Conservation (phyloP, 805 yeast species). For the Candida takata region DNA sequence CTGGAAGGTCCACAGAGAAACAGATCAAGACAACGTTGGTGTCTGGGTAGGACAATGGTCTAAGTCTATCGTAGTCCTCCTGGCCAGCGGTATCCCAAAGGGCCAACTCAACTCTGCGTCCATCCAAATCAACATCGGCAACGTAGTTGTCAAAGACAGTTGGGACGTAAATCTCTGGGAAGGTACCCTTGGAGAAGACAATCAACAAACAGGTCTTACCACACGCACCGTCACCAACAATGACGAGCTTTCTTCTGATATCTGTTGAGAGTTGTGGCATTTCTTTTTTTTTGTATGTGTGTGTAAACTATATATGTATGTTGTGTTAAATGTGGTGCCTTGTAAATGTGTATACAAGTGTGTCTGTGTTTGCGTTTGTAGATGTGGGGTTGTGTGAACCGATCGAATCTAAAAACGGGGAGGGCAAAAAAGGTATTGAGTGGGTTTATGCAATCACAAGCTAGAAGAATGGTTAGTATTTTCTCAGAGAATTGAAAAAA, state of each 20-base stretch:
- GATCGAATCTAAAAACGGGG: too few relatives aligned
- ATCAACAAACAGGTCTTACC: conserved; percentile 91
- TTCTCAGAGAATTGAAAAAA: too few relatives aligned
- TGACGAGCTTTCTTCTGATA: conserved; percentile 74
- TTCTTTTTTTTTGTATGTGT: conserved; percentile 4
- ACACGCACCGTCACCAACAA: conserved; percentile 97
- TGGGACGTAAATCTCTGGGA: conserved; percentile 93
- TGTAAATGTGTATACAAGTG: too few relatives aligned
- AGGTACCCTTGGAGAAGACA: conserved; percentile 78
- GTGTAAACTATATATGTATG: neutral
- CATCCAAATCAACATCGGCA: conserved; percentile 89
- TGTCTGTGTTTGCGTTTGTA: too few relatives aligned
- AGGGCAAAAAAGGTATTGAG: too few relatives aligned
- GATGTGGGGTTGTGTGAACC: too few relatives aligned
- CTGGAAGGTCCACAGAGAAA: conserved; percentile 87
- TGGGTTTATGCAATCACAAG: too few relatives aligned
- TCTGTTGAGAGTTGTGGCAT: conserved; percentile 25
- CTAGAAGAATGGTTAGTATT: too few relatives aligned
- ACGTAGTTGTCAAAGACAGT: conserved; percentile 97
- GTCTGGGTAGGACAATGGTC: conserved; percentile 89
- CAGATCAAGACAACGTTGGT: conserved; percentile 88
- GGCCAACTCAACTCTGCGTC: conserved; percentile 88
- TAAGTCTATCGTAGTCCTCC: conserved; percentile 92
- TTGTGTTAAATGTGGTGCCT: too few relatives aligned
- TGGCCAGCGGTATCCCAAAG: conserved; percentile 99